Conservation (phyloP, 192 early-diverging fungal species). For the Irineochytrium annulatum region DNA sequence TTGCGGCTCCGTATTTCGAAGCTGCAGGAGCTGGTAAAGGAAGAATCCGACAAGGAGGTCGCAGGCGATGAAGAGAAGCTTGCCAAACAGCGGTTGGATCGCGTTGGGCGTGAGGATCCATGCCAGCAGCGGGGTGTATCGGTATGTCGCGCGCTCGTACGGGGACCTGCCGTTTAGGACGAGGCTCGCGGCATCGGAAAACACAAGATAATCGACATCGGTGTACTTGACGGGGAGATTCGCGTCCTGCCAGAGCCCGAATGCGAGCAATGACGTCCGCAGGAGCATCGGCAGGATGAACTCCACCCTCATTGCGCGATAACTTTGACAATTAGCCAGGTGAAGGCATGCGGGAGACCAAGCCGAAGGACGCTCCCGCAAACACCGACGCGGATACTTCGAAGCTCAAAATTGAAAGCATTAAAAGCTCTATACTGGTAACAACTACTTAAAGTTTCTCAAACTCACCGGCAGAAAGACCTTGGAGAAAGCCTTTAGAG, state of each 20-base stretch:
- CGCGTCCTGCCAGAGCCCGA: slow-evolving; percentile 86
- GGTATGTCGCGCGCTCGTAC: slow-evolving; percentile 88
- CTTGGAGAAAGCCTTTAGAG: slow-evolving; percentile 14
- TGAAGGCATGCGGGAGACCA: no score
- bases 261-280: slow-evolving; percentile 67
- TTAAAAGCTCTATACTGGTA: no score
- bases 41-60: slow-evolving; percentile 76
- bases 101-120: slow-evolving; percentile 80
- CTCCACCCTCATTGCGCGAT: no score
- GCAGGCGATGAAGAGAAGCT: slow-evolving; percentile 81
- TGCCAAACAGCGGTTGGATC: slow-evolving; percentile 77
- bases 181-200: slow-evolving; percentile 86
- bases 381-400: no score
- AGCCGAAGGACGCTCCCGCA: no score
- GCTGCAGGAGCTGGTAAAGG: slow-evolving; percentile 34
- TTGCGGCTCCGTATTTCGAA: background rate
- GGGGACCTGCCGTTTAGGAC: slow-evolving; percentile 72
- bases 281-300: no score
- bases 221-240: slow-evolving; percentile 93
- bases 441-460: no score
- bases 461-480: no score
- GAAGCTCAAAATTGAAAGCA: no score
- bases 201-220: slow-evolving; percentile 96
- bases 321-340: no score
- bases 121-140: slow-evolving; percentile 96